These are phyloP conservation scores for Seiridium unicorne DNA, from an alignment of 2,329 filamentous ascomycete genomes.

Conservation along the genomic window DNA sequence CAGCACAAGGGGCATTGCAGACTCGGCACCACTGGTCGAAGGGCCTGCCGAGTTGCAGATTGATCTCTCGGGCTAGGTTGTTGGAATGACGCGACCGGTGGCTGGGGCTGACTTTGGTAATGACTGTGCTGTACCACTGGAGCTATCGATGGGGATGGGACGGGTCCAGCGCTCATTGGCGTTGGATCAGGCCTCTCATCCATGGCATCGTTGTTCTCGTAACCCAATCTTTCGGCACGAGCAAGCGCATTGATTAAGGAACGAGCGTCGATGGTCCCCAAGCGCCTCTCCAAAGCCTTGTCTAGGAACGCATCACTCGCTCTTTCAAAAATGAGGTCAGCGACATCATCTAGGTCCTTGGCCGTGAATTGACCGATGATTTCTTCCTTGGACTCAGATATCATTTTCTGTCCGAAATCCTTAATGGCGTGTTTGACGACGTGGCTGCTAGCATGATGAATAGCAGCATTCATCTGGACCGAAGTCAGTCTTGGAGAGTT, in stretches of 20 bases:
- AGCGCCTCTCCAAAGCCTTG: slow-evolving; percentile 46
- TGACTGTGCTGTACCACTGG: not conserved
- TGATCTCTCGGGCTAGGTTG: not conserved
- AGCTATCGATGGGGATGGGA: not conserved
- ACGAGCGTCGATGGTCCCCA: slow-evolving; percentile 52
- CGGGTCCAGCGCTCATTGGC: not conserved
- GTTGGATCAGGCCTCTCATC: slow-evolving; percentile 30
- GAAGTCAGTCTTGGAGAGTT: not conserved
- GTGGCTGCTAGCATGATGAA: slow-evolving; percentile 39
- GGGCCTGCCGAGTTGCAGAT: slow-evolving; percentile 1
- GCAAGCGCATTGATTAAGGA: slow-evolving; percentile 57
- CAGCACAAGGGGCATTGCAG: slow-evolving; percentile 27
- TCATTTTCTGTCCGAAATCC: slow-evolving; percentile 45
- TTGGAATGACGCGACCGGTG: not conserved
- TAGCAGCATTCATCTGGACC: slow-evolving; percentile 45
- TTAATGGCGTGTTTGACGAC: slow-evolving; percentile 37
- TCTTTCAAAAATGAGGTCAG: slow-evolving; percentile 41
- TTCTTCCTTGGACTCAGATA: slow-evolving; percentile 37
- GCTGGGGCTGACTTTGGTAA: slow-evolving; percentile 7
- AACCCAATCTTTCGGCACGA: slow-evolving; percentile 55
- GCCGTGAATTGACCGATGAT: slow-evolving; percentile 38
- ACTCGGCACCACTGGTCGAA: not conserved
- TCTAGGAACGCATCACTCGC: slow-evolving; percentile 51
- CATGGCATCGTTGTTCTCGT: slow-evolving; percentile 49
- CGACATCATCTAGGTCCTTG: slow-evolving; percentile 44